Evolutionary conservation across 2,329 filamentous ascomycete species (phyloP), one percentile per base, ranked within the genome.

Genomic region (Trichophaea hybrida): DNA sequence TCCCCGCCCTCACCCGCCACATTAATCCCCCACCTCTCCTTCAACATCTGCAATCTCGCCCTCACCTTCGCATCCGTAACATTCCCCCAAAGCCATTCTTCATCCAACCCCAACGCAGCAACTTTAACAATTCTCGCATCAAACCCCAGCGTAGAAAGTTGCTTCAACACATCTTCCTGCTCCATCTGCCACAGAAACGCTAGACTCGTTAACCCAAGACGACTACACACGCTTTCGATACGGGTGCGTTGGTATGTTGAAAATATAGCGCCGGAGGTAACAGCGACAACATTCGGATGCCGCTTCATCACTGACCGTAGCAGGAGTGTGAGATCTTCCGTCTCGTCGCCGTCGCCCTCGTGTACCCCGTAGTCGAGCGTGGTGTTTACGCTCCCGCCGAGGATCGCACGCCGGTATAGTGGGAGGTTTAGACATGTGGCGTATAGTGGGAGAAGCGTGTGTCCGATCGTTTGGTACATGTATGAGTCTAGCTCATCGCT

Each of bases 381-480:
- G 40, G 80, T 82, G 68, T 88, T 82, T 24, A 85, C 77, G 0
- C 88, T 85, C 4, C 74, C 75, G 44, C 91, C 93, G 1, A 72
- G 70, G 66, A 97, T 96, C 57, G 81, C 75, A 67, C 84, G 80
- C 17, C 93, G 83, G 72, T 93, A 96, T 1, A 98, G 77, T 31
- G 91, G 91, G 37, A 97, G 77, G 0, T 78, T 82, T 1, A 95
- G 82, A 37, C 88, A 89, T 52, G 80, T 73, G 61, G 84, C 83
- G 71, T 96, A 97, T 13, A 95, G 78, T 1, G 90, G 88, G 59
- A 97, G 84, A 15, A 96, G 76, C 60, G 82, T 79, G 73, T 97
- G 88, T 10, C 93, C 93, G 61, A 96, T 87, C 2, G 93, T 98
- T 76, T 98, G 93, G 76, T 97, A 98, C 93, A 98, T 98, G 82